Conservation (phyloP, 331 rosid species). For the Prunus yedoensis region DNA sequence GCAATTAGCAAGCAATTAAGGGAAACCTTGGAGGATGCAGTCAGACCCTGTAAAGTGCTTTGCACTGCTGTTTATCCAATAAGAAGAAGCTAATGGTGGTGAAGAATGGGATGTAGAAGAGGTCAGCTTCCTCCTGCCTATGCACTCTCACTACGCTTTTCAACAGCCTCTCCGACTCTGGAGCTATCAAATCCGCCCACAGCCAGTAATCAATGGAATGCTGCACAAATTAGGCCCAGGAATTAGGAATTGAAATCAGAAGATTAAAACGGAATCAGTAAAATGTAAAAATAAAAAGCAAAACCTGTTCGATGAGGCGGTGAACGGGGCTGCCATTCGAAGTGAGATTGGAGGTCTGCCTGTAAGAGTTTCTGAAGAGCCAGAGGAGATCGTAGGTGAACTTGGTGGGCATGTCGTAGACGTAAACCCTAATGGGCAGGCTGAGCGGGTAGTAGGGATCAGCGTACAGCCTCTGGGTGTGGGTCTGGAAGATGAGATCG, state of each 20-base stretch:
- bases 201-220: constrained; percentile 95
- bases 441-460: constrained; percentile 53
- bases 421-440: constrained; percentile 70
- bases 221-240: constrained; percentile 36
- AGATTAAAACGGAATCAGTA: background rate
- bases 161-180: constrained; percentile 64
- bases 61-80: constrained; percentile 91
- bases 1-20: constrained; percentile 12
- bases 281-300: background rate
- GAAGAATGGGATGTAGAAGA: constrained; percentile 92
- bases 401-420: constrained; percentile 78
- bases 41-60: constrained; percentile 99
- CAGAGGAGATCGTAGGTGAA: constrained; percentile 79
- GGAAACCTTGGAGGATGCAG: constrained; percentile 60
- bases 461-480: constrained; percentile 32
- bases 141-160: constrained; percentile 71
- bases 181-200: constrained; percentile 88
- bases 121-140: constrained; percentile 81
- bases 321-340: constrained; percentile 97
- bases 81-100: constrained; percentile 94
- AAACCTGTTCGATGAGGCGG: constrained; percentile 87
- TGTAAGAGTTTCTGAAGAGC: constrained; percentile 59
- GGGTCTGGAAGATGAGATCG: constrained; percentile 31
- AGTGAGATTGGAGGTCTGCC: constrained; percentile 75
- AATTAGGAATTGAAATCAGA: background rate